These are phyloP conservation scores for Lasiodiplodia theobromae DNA, from an alignment of 2,329 filamentous ascomycete species.

Conservation along the genomic window DNA sequence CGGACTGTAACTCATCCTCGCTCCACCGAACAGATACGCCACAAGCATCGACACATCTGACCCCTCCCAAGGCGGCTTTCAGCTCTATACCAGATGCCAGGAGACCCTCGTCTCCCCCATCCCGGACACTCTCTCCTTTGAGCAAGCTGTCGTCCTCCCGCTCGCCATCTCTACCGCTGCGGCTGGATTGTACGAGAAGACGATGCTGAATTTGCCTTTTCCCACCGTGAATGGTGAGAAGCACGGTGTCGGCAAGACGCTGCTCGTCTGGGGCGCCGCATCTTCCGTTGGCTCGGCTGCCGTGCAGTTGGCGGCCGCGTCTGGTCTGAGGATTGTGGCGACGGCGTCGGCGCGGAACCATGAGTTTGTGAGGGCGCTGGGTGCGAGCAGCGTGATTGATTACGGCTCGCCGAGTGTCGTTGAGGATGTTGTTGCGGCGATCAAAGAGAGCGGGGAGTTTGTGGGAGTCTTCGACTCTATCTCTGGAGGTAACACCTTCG, in stretches of 20 bases:
- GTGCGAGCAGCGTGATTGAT: constrained; percentile 42
- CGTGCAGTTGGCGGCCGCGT: constrained; percentile 46
- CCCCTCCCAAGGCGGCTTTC: constrained; percentile 40
- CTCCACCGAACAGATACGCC: neutral
- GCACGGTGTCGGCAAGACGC: constrained; percentile 35
- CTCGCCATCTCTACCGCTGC: constrained; percentile 55
- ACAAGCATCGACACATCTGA: constrained; percentile 38
- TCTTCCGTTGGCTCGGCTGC: constrained; percentile 44
- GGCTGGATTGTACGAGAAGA: constrained; percentile 50
- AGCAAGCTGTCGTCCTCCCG: constrained; percentile 51
- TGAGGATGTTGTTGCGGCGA: constrained; percentile 46
- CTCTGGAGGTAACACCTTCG: neutral
- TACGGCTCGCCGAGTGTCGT: constrained; percentile 44
- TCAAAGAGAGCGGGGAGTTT: constrained; percentile 44
- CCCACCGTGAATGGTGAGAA: constrained; percentile 37
- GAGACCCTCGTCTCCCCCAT: constrained; percentile 46
- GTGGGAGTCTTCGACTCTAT: constrained; percentile 50
- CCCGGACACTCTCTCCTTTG: constrained; percentile 47
- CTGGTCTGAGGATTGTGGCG: constrained; percentile 44
- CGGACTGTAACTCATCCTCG: no score
- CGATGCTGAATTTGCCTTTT: constrained; percentile 48
- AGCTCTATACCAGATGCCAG: constrained; percentile 43
- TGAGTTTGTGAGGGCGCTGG: constrained; percentile 39
- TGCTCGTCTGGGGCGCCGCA: constrained; percentile 49
- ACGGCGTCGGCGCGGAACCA: constrained; percentile 43